Evolutionary conservation across 2,329 filamentous ascomycete genomes (phyloP).

Genomic region (Xylaria sp.): DNA sequence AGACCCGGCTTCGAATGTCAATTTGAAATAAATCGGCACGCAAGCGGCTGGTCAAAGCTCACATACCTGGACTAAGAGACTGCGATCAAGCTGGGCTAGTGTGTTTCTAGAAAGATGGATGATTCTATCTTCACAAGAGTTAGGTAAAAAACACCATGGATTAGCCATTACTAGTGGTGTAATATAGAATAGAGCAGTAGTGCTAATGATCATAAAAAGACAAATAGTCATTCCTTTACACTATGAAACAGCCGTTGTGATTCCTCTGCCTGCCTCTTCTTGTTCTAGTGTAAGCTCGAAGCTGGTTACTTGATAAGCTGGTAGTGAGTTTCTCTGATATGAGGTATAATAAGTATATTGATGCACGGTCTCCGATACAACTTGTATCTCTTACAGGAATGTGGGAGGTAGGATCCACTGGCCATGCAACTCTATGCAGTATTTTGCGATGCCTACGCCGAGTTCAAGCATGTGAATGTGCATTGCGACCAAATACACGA

Average conservation of each 20-base stretch:
- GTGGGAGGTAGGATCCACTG: neutral
- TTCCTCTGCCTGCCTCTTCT: neutral
- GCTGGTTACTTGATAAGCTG: too few relatives aligned
- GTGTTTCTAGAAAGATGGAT: conserved; percentile 1
- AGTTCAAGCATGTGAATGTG: neutral
- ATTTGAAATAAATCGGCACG: conserved; percentile 13
- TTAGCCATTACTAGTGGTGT: neutral
- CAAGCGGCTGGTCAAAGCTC: neutral
- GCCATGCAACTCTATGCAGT: neutral
- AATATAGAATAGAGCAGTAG: neutral
- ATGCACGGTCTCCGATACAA: neutral
- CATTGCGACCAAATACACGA: neutral
- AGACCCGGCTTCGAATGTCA: neutral
- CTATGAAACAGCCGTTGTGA: neutral
- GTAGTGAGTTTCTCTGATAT: too few relatives aligned
- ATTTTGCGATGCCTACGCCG: neutral
- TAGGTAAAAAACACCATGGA: neutral
- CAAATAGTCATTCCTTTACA: neutral
- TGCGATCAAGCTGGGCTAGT: neutral
- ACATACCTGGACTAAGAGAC: neutral
- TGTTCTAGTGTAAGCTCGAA: neutral
- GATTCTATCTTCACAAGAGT: neutral
- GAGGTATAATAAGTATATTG: neutral
- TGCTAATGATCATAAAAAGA: neutral
- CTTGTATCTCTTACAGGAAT: neutral